phyloP scores from a whole-genome alignment of 1,284 basidiomycete genomes.

The Malassezia vespertilionis region DNA sequence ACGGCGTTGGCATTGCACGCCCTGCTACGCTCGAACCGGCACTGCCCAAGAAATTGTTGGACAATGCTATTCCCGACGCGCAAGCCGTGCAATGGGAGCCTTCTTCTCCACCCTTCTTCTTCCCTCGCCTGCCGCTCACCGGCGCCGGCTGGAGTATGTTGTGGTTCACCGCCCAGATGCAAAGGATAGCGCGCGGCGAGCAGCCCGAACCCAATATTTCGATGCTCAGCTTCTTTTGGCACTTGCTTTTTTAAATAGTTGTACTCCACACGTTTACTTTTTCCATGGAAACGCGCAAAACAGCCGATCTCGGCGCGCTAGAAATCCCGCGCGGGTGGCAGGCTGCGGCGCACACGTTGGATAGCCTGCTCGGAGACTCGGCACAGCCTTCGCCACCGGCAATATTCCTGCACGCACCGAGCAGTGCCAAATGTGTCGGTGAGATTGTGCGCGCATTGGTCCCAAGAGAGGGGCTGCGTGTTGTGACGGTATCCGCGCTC shows the following conservation, averaged over 20 bases:
- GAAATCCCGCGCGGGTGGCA: too few species aligned
- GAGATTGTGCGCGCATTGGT: not conserved
- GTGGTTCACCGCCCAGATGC: constrained; percentile 14
- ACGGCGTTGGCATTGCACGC: constrained; percentile 13
- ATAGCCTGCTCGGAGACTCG: too few species aligned
- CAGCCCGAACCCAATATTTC: constrained; percentile 15
- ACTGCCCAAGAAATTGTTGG: constrained; percentile 8
- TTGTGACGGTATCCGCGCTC: constrained; percentile 9
- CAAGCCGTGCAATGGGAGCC: not conserved
- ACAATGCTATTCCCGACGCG: constrained; percentile 8
- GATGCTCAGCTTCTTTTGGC: constrained; percentile 7
- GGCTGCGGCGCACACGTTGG: too few species aligned
- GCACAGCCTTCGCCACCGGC: too few species aligned
- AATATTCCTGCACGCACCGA: not conserved
- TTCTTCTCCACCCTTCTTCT: not conserved
- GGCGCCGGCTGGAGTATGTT: constrained; percentile 14
- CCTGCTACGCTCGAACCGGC: constrained; percentile 7
- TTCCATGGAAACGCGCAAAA: too few species aligned
- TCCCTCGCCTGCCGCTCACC: constrained; percentile 5
- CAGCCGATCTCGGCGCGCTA: too few species aligned
- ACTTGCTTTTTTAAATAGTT: too few species aligned
- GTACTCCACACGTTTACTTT: too few species aligned
- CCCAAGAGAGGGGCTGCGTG: not conserved
- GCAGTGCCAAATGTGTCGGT: not conserved
- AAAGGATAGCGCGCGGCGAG: constrained; percentile 12